A percentile compares a stretch with the other conserved stretches of the same genome.
Evolutionary conservation across 768 basidiomycete species (phyloP).

Genomic region (Trametes gibbosa): DNA sequence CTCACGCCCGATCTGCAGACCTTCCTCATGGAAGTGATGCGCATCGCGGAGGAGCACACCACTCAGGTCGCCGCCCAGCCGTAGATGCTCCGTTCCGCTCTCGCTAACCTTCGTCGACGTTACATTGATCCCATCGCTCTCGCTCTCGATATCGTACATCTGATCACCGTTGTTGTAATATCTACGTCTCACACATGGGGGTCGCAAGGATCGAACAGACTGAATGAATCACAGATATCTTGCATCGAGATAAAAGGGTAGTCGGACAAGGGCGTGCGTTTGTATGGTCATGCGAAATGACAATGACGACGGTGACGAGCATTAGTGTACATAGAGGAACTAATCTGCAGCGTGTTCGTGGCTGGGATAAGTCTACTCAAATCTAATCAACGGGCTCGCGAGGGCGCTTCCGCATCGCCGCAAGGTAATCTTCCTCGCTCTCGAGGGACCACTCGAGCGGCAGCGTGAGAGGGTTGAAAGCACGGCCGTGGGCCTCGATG

Average conservation of each 20-base stretch:
- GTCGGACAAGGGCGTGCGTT: neutral
- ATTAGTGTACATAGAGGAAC: neutral
- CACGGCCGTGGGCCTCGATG: constrained; percentile 37
- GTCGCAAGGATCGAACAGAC: constrained; percentile 2
- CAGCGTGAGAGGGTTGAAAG: constrained; percentile 40
- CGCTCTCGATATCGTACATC: constrained; percentile 9
- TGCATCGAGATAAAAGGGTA: neutral
- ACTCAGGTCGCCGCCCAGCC: constrained; percentile 10
- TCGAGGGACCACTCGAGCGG: constrained; percentile 36
- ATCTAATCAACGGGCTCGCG: constrained; percentile 19
- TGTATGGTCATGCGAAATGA: neutral
- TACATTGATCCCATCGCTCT: constrained; percentile 12
- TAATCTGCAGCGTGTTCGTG: neutral
- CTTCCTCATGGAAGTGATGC: constrained; percentile 82
- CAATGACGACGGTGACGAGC: neutral
- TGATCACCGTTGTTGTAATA: neutral
- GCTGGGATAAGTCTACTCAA: neutral
- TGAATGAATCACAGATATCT: neutral
- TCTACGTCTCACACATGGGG: constrained; percentile 3
- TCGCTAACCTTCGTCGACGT: neutral
- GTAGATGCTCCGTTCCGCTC: neutral
- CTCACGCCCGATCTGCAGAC: constrained; percentile 77
- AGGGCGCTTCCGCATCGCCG: constrained; percentile 18
- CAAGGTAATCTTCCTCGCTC: constrained; percentile 23
- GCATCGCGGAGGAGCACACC: constrained; percentile 51